Base-by-base conservation (phyloP, 2,329 filamentous ascomycete species). In the Colletotrichum neosansevieriae region DNA sequence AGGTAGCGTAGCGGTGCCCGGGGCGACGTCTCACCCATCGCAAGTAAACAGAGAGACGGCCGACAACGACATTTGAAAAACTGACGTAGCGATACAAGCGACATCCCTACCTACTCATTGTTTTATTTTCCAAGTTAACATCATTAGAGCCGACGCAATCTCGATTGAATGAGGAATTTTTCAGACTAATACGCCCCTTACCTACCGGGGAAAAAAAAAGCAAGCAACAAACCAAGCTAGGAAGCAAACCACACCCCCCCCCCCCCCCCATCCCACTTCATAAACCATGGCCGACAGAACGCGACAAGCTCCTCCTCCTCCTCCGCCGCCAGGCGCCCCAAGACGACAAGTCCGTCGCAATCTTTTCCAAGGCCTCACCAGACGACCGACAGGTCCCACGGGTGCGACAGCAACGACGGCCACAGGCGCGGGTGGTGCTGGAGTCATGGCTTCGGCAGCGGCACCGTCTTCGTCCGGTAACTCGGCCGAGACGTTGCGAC, bases 281-380 rank as follows among this genome's bases (percentile, higher is more conserved):
- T 17, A 38, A 29, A n/a, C 34, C 19, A 65, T 69, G 69, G 60
- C 69, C 29, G 64, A 70, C 34, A 45, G 67, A 19, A 36, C 67
- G 57, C 44, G 67, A 40, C 57, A 57, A 2, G 57, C 61, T 36
- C 47, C 51, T 21, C 29, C 29, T 6, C 47, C 61, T 36, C 47
- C 51, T 21, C 29, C 29, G 29, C 47, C 66, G 4, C 64, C 69
- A n/a, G 61, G 51, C 58, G 60, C 66, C 12, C 71, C 66, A 13
- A 63, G 62, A 47, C 63, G 63, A 13, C 51, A 45, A 53, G 81
- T 86, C 40, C 84, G 85, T 19, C 81, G 84, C 69, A 89, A 89
- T 77, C 82, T 89, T 61, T 89, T 90, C 78, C 87, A 88, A 74
- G 83, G 82, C 77, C 82, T 89, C 64, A 86, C 84, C 57, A 83